Percentiles rank a stretch among this genome's conserved stretches.
These are phyloP conservation scores for Colletotrichum higginsianum DNA, from an alignment of 2,329 filamentous ascomycete species.

Conservation along the genomic window DNA sequence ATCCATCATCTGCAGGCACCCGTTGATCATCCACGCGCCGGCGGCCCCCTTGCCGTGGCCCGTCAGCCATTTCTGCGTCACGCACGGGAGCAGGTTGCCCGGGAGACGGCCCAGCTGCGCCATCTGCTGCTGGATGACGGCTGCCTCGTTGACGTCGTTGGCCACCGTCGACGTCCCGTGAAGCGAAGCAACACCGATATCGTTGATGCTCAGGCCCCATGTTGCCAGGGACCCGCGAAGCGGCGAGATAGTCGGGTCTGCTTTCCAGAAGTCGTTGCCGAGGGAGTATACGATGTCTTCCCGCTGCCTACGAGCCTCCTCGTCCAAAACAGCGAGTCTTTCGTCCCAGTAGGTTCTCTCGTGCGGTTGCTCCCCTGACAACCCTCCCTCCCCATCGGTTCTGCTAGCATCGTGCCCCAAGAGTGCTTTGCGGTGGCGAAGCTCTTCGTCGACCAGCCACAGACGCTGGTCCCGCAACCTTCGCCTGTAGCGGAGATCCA, in stretches of 20 bases:
- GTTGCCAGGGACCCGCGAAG: constrained; percentile 53
- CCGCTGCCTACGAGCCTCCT: no score
- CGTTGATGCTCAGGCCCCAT: constrained; percentile 56
- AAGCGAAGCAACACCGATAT: constrained; percentile 54
- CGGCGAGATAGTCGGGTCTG: constrained; percentile 49
- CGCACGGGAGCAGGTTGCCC: constrained; percentile 51
- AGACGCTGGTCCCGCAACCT: no score
- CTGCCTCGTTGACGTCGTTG: constrained; percentile 58
- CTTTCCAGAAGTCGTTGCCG: constrained; percentile 50
- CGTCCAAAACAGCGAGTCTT: no score
- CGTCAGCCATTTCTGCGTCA: constrained; percentile 56
- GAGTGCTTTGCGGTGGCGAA: no score
- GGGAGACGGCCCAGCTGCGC: constrained; percentile 51
- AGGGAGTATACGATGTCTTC: constrained; percentile 26
- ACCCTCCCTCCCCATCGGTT: no score
- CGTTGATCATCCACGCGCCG: constrained; percentile 56
- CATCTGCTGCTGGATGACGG: constrained; percentile 54
- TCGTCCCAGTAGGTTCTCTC: no score
- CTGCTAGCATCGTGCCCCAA: no score
- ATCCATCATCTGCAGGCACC: constrained; percentile 53
- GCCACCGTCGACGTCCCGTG: constrained; percentile 58
- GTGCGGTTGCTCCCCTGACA: no score
- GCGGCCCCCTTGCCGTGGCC: constrained; percentile 57
- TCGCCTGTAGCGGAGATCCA: no score
- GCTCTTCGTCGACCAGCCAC: no score